Conservation (phyloP, 176 grass and related monocot species). For the Ampelocalamus luodianensis region DNA sequence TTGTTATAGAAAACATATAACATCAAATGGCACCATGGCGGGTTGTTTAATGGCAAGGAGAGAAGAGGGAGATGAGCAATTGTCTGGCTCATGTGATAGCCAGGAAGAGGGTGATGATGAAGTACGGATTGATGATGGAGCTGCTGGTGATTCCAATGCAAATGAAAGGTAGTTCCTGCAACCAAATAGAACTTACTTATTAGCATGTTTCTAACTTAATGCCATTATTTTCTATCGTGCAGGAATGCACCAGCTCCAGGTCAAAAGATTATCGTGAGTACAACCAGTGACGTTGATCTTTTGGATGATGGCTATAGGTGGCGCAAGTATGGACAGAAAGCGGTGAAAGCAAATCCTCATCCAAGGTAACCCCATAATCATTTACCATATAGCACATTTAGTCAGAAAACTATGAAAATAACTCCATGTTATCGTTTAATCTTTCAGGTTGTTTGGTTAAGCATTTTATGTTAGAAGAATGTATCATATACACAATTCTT, state of each 20-base stretch:
- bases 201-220: not conserved
- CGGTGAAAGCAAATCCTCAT: constrained; percentile 62
- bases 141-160: not conserved
- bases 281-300: constrained; percentile 74
- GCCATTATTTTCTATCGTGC: not conserved
- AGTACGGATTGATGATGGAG: not conserved
- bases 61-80: constrained; percentile 19
- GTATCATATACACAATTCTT: not conserved
- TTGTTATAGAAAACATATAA: constrained; percentile 6
- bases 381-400: not conserved
- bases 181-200: not conserved
- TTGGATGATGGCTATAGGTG: constrained; percentile 78
- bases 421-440: not conserved
- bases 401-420: not conserved
- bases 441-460: constrained; percentile 3
- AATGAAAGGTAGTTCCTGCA: constrained; percentile 39
- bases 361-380: constrained; percentile 51
- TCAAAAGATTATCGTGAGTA: constrained; percentile 73
- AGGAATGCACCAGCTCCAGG: constrained; percentile 45
- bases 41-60: constrained; percentile 5
- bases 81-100: constrained; percentile 27
- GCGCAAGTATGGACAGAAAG: constrained; percentile 76
- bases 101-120: constrained; percentile 14
- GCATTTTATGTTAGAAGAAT: not conserved
- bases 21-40: not conserved